Base-by-base conservation (phyloP, 164 flowering plant species). In the Aristolochia contorta region DNA sequence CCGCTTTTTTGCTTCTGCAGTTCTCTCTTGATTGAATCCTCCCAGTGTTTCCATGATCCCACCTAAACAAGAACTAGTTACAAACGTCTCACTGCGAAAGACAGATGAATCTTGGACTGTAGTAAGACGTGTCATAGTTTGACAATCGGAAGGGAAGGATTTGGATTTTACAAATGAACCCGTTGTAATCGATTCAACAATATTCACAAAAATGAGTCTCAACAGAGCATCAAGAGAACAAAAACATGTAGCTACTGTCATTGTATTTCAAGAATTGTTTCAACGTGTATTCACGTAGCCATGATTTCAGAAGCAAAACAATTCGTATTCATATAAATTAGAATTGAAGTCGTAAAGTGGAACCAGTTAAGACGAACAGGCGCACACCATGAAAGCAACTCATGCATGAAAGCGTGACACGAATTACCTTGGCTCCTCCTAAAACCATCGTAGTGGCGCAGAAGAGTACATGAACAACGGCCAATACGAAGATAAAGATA, bases 11-110 rank as follows among this genome's bases (percentile, higher is more conserved):
- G 64, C 71, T 15, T 73, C 27, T 47, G 78, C 77, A 61, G 65
- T 12, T 76, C 79, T 52, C 75, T 72, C 32, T 74, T 74, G 65
- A 86, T 77, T 18, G 81, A 47, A 69, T 85, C 75, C 69, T 94
- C 99, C 98, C 97, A 93, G 7, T 62, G 80, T 67, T 83, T 84
- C 98, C 98, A 90, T 71, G 74, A 84, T 12, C 81, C 84, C 62
- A 93, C 88, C 97, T 93, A 20, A 4, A 13, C 49, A 41, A n/a
- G 6, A 19, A 41, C 15, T 12, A 14, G 27, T 14, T 21, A 54
- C 23, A 54, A 22, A 19, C 21, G 27, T 20, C 10, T 6, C 5
- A 49, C 15, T 18, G 19, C 16, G 8, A 37, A 37, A 37, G 43
- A 37, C 10, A 37, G 2, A 27, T 27, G n/a, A n/a, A n/a, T 27